Percentiles rank a stretch among this genome's conserved stretches.
Evolutionary conservation across 805 yeast species (phyloP).

Genomic region (Saccharomycopsis amapae): DNA sequence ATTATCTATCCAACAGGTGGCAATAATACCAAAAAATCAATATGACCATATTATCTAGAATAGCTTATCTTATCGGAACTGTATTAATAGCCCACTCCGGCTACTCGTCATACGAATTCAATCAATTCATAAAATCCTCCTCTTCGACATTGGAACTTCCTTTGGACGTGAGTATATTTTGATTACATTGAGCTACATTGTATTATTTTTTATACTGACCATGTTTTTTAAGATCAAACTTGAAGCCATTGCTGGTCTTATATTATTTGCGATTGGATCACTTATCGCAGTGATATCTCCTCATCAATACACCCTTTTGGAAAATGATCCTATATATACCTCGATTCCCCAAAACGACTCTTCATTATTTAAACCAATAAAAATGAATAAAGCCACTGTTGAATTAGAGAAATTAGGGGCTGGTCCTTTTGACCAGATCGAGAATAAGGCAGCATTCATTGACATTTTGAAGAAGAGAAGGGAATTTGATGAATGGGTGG

Average conservation of each 20-base stretch:
- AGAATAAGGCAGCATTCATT: slow-evolving; percentile 45
- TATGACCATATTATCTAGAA: slow-evolving; percentile 6
- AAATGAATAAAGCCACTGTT: slow-evolving; percentile 41
- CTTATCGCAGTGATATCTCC: slow-evolving; percentile 29
- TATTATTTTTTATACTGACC: neutral
- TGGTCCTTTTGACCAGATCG: slow-evolving; percentile 40
- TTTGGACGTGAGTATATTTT: slow-evolving; percentile 27
- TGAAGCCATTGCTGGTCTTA: slow-evolving; percentile 44
- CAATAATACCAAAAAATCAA: too few species aligned
- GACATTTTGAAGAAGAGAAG: slow-evolving; percentile 40
- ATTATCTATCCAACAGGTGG: too few species aligned
- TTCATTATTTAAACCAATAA: slow-evolving; percentile 37
- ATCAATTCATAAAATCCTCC: slow-evolving; percentile 31
- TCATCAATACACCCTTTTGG: slow-evolving; percentile 27
- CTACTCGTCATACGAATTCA: slow-evolving; percentile 47
- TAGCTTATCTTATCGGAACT: slow-evolving; percentile 13
- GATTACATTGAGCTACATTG: neutral
- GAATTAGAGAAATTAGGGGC: slow-evolving; percentile 43
- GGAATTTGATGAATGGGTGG: slow-evolving; percentile 25
- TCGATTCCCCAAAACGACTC: slow-evolving; percentile 12
- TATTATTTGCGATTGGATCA: slow-evolving; percentile 36
- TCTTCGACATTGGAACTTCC: slow-evolving; percentile 29
- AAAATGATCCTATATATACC: neutral
- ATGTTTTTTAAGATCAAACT: slow-evolving; percentile 31
- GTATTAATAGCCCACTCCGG: slow-evolving; percentile 39